Conservation (phyloP, 2,329 filamentous ascomycete genomes). For the Epicoccum nigrum region DNA sequence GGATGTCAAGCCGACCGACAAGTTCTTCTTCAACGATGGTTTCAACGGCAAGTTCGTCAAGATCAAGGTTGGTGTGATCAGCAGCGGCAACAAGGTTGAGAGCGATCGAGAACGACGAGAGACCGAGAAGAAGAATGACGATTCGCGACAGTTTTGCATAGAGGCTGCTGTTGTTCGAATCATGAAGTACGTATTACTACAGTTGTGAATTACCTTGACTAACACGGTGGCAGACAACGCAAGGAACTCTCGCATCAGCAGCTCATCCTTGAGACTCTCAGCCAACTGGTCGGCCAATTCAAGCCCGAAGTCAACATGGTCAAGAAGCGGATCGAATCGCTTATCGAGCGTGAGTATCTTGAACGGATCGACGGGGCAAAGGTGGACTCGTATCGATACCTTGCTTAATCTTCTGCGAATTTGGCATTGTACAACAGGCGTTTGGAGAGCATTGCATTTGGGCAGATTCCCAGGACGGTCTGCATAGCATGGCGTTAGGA, state of each 20-base stretch:
- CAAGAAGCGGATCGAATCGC: slow-evolving; percentile 79
- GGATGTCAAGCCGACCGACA: slow-evolving; percentile 75
- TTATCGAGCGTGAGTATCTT: slow-evolving; percentile 78
- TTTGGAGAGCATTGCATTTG: slow-evolving; percentile 20
- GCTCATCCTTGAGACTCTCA: slow-evolving; percentile 73
- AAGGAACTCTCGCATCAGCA: slow-evolving; percentile 73
- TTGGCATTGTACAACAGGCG: slow-evolving; percentile 7
- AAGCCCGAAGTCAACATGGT: slow-evolving; percentile 77
- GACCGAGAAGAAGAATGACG: slow-evolving; percentile 77
- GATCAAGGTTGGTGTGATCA: slow-evolving; percentile 88
- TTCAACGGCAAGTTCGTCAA: slow-evolving; percentile 84
- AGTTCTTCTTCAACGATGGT: slow-evolving; percentile 79
- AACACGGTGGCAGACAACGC: slow-evolving; percentile 63
- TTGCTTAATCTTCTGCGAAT: slow-evolving; percentile 59
- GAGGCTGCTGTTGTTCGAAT: slow-evolving; percentile 81
- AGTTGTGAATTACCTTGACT: slow-evolving; percentile 7
- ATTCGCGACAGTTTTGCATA: slow-evolving; percentile 71
- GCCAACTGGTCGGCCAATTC: slow-evolving; percentile 72
- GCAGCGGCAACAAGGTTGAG: slow-evolving; percentile 82
- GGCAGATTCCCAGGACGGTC: slow-evolving; percentile 10
- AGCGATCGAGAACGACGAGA: slow-evolving; percentile 68
- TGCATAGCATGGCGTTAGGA: slow-evolving; percentile 17
- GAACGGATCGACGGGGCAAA: slow-evolving; percentile 72
- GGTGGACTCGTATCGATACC: slow-evolving; percentile 70
- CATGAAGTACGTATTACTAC: slow-evolving; percentile 73